Conservation (phyloP, 108 stramenopile genomes). For the Cyclotella cryptica region DNA sequence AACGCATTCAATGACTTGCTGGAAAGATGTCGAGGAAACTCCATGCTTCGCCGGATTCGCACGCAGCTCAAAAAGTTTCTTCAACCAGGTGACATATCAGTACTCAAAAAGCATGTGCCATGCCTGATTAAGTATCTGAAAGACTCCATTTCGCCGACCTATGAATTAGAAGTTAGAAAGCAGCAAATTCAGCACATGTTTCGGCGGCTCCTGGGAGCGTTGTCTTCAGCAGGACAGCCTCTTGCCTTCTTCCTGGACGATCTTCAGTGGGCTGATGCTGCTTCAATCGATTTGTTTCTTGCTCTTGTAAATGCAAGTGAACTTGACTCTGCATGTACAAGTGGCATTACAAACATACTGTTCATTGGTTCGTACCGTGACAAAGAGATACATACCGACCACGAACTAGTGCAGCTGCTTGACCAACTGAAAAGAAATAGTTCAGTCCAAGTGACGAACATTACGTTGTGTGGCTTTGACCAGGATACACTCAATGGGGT, state of each 20-base stretch:
- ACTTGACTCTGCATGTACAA: conserved; percentile 1
- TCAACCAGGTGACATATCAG: conserved; percentile 5
- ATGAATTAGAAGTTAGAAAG: conserved; percentile 7
- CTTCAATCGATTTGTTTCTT: no score
- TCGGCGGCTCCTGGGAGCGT: conserved; percentile 12
- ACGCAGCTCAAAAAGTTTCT: conserved; percentile 5
- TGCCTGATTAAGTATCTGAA: conserved; percentile 8
- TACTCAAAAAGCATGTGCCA: conserved; percentile 29
- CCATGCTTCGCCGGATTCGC: conserved; percentile 5
- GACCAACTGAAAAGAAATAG: conserved; percentile 6
- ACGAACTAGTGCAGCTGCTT: conserved; percentile 20
- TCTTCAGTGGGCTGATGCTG: conserved; percentile 70
- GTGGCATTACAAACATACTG: background rate
- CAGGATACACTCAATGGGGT: conserved; percentile 22
- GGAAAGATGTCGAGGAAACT: background rate
- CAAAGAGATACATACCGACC: conserved; percentile 39
- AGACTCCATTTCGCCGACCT: background rate
- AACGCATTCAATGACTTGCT: conserved; percentile 30
- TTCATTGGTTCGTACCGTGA: no score
- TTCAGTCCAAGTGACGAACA: conserved; percentile 24
- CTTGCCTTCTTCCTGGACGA: conserved; percentile 66
- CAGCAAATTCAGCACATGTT: conserved; percentile 26
- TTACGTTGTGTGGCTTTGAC: conserved; percentile 16
- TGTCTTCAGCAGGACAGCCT: conserved; percentile 7
- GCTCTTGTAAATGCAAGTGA: conserved; percentile 35